Evolutionary conservation across 106 monocot species (phyloP), one percentile per base, ranked within the genome.

Genomic region (Iris macrosiphon): DNA sequence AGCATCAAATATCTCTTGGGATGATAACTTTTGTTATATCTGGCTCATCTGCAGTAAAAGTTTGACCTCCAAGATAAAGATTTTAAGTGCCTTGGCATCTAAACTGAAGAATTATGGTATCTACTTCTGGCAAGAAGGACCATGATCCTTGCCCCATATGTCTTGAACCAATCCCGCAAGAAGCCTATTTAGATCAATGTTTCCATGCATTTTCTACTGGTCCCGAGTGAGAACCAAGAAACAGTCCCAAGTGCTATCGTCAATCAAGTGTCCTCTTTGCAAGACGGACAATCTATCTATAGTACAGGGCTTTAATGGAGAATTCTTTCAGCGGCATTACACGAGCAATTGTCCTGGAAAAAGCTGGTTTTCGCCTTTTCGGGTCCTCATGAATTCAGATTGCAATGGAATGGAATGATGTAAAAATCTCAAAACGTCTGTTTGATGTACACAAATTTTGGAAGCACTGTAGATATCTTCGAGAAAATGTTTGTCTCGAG

Each of bases 401-500:
- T 63, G 48, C 55, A 72, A n/a, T 62, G 54, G 18, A 80, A 85
- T 35, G 63, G 13, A 31, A 43, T 56, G 61, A 26, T 10, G 15
- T 50, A 73, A 57, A 58, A 19, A 31, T 52, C 3, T 3, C 49
- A 43, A 40, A 52, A 48, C 30, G 49, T 52, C 34, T 16, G 50
- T 74, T 69, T 30, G 63, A 64, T 45, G 56, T 83, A 34, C 54
- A 73, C 43, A 55, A 59, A 46, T 89, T 70, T 70, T 88, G 88
- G 88, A 73, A 73, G 51, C 52, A 30, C 14, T 59, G 45, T 6
- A 74, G 70, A 55, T 89, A 76, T 61, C 62, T 73, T 45, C 69
- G 42, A 38, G 62, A 66, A 58, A 88, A 83, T 52, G 66, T 32
- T 24, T 89, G 79, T 76, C 59, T 83, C 58, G 58, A 76, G 66